phyloP scores from a whole-genome alignment of 2,329 filamentous ascomycete genomes.

The Fusarium annulatum region DNA sequence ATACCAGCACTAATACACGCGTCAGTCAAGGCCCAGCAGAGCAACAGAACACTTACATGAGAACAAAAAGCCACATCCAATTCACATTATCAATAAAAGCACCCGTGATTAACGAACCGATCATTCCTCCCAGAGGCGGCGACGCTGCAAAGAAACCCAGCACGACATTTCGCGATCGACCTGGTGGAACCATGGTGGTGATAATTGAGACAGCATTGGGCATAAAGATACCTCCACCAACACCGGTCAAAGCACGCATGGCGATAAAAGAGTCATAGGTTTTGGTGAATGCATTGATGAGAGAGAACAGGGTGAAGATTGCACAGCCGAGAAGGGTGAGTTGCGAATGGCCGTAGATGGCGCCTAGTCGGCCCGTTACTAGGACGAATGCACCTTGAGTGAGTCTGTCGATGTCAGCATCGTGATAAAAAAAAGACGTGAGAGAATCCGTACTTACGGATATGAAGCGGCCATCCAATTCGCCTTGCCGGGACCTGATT shows the following conservation, averaged over 20 bases:
- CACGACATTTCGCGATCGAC: conserved; percentile 45
- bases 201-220: conserved; percentile 64
- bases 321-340: conserved; percentile 55
- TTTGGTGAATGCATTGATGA: conserved; percentile 57
- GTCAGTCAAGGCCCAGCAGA: background rate
- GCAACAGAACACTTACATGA: background rate
- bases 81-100: background rate
- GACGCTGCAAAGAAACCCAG: conserved; percentile 34
- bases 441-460: background rate
- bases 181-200: conserved; percentile 59
- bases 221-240: conserved; percentile 62
- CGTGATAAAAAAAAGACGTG: accelerated
- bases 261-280: conserved; percentile 56
- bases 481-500: conserved; percentile 5
- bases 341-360: conserved; percentile 63
- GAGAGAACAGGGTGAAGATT: conserved; percentile 56
- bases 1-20: background rate
- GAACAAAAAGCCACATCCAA: conserved; percentile 20
- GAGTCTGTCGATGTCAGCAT: conserved; percentile 47
- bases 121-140: conserved; percentile 53
- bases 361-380: conserved; percentile 62
- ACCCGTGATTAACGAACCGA: background rate
- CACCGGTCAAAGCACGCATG: conserved; percentile 58
- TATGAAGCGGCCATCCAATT: conserved; percentile 29
- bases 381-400: conserved; percentile 65